A percentile compares a stretch with the other conserved stretches of the same genome.
These are phyloP conservation scores for Cyphellophora europaea DNA, from an alignment of 2,329 filamentous ascomycete species.

Conservation along the genomic window DNA sequence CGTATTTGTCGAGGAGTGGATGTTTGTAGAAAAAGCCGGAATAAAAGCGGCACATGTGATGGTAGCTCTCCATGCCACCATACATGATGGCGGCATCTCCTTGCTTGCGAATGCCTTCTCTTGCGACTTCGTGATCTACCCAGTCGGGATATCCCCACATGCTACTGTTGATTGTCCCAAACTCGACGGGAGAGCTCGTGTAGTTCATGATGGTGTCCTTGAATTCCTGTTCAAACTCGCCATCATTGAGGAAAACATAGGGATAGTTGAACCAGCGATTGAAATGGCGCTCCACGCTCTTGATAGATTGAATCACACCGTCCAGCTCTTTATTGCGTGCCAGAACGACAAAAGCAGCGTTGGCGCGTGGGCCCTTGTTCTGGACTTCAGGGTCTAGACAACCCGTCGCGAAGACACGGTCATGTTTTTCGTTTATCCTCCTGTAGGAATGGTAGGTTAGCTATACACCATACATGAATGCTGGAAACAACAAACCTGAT, in stretches of 20 bases:
- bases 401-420: conserved; percentile 90
- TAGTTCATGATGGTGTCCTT: conserved; percentile 81
- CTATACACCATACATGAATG: conserved; percentile 7
- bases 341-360: conserved; percentile 90
- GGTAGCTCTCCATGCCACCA: conserved; percentile 95
- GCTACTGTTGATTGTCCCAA: conserved; percentile 79
- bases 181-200: conserved; percentile 80
- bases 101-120: conserved; percentile 93
- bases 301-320: conserved; percentile 90
- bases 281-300: conserved; percentile 97
- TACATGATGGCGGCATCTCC: conserved; percentile 98
- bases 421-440: conserved; percentile 93
- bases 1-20: conserved; percentile 86
- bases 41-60: conserved; percentile 99
- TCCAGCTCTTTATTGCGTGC: conserved; percentile 94
- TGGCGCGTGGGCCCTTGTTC: conserved; percentile 69
- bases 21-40: conserved; percentile 99
- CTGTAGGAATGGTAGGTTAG: conserved; percentile 36
- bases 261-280: conserved; percentile 98
- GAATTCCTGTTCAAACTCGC: conserved; percentile 91
- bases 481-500: conserved; percentile 59
- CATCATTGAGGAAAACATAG: conserved; percentile 96
- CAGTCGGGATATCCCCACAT: conserved; percentile 98
- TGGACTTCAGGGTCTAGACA: conserved; percentile 68
- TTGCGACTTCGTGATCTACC: conserved; percentile 87